Base-by-base conservation (phyloP, 331 rosid species). In the Malus hybrid region DNA sequence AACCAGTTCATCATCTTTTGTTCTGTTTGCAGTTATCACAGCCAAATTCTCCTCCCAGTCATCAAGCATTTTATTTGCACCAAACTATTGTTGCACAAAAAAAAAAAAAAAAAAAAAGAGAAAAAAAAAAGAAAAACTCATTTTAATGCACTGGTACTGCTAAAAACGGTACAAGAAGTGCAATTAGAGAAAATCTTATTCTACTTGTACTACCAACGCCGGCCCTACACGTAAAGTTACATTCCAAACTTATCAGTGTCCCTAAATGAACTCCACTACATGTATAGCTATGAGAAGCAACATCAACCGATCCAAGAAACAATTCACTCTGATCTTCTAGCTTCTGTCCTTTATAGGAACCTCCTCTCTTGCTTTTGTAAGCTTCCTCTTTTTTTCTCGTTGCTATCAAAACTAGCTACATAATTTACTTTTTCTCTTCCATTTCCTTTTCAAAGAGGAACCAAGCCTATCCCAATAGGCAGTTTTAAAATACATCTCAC, bases 21-120 rank as follows among this genome's bases (percentile, higher is more conserved):
- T 93, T 82, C 97, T 86, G 81, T 93, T 93, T 77, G 98, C 94
- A 83, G 96, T 86, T 77, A 93, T 89, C 55, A 93, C 93, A 42
- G 98, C 98, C 75, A 93, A 80, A 87, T 93, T 93, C 81, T 93
- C 90, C 80, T 91, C 97, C 98, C 98, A 93, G 60, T 86, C 96
- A 73, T 91, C 96, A 81, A 93, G 94, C 98, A 93, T 88, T 39
- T 83, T 79, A 77, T 79, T 86, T 27, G 88, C 78, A 66, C 84
- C 86, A 82, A 80, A 78, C 98, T 93, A 77, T 73, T 70, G 78
- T 67, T 70, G 50, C 74, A 69, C 78, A 70, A 73, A 10, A 31
- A 34, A 7, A 34, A 34, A 36, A 36, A 34, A 34, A 22, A 70
- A 44, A 80, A 5, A 22, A 22, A 22, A 22, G 22, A 22, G 22